Evolutionary conservation across 495 filamentous ascomycete genomes (phyloP), one percentile per base, ranked within the genome.

Genomic region (Viridothelium virens): DNA sequence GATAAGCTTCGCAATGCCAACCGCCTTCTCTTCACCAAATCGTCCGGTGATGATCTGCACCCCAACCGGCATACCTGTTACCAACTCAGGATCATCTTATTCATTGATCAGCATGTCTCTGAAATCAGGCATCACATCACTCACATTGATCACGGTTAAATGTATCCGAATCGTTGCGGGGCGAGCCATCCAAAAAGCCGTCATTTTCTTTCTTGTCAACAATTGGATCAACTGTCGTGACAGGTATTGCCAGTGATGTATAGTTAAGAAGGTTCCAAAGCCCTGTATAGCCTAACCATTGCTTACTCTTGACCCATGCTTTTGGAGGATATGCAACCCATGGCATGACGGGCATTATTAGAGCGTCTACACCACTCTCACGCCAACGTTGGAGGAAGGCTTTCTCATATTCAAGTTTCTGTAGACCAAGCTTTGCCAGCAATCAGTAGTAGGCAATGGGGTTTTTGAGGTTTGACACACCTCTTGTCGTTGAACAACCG

Each of bases 271-370:
- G 44, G 25, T 66, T 66, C 65, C 65, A 66, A 14, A 36, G 53
- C 2, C 56, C 38, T 3, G 53, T 41, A 25, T 66, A 66, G 36
- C 65, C 65, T 39, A 66, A 31, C 31, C 50, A 66, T 14, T 59
- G 47, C 36, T 56, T 66, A 2, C 47, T 37, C 36, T 66, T 66
- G 3, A 56, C 46, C 65, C 65, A 66, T 46, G 34, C 38, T 44
- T 66, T 66, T 2, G 65, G 65, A 16, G 38, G 36, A 46, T 62
- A 66, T 12, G 31, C 44, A 34, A 66, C 65, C 36, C 50, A 66
- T 6, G 65, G 50, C 56, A 62, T 56, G 6, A 66, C 65, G 3
- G 65, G 65, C 65, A 66, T 66, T n/a, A 66, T 66, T 10, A 66
- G 33, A 44, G 65, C 65, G 36, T 66, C 56, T 6, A 66, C n/a